These are phyloP conservation scores for Malus hybrid DNA, from an alignment of 331 rosid species.

Conservation along the genomic window DNA sequence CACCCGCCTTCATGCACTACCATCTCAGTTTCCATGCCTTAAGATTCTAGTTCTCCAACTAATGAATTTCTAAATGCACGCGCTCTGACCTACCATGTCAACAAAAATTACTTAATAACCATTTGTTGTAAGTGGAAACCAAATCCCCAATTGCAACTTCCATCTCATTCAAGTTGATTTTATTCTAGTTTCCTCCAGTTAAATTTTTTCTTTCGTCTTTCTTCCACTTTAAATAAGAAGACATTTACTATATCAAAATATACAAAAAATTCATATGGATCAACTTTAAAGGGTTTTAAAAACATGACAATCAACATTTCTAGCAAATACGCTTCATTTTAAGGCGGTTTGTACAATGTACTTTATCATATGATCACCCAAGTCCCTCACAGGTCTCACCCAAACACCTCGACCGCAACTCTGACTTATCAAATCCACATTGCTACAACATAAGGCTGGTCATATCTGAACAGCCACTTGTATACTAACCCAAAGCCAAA, in stretches of 20 bases:
- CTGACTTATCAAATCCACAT: neutral
- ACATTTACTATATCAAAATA: too few relatives aligned
- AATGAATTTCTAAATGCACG: neutral
- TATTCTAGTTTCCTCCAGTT: neutral
- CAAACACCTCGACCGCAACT: neutral
- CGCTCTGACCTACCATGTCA: neutral
- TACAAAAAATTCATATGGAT: neutral
- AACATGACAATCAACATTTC: neutral
- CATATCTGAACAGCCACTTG: neutral
- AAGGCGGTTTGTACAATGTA: neutral
- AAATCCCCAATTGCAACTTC: neutral
- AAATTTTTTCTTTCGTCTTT: too few relatives aligned
- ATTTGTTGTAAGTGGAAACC: neutral
- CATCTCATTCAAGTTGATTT: neutral
- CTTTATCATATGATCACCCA: neutral
- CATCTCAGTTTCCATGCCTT: slow-evolving; percentile 42
- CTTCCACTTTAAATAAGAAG: too few relatives aligned
- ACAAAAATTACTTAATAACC: neutral
- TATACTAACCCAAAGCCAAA: neutral
- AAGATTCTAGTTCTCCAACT: slow-evolving; percentile 8
- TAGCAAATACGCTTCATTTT: neutral
- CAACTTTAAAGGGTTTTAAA: neutral
- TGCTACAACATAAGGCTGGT: neutral
- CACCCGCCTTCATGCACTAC: slow-evolving; percentile 73
- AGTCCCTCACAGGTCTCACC: neutral